Conservation (phyloP, 148 eudicot genomes). For the Oxyria digyna region DNA sequence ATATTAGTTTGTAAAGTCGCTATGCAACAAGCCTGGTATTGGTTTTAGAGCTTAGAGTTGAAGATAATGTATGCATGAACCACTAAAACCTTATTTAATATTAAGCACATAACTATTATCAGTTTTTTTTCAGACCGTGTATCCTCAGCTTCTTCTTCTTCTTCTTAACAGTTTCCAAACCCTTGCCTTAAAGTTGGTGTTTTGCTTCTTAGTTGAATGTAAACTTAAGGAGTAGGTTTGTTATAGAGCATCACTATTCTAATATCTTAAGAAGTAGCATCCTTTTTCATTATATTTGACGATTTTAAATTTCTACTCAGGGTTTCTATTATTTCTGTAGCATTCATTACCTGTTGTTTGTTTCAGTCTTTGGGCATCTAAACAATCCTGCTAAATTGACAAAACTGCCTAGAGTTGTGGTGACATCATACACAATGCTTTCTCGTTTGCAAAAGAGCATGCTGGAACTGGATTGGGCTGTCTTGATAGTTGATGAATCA, state of each 20-base stretch:
- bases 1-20: background rate
- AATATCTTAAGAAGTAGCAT: background rate
- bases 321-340: background rate
- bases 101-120: background rate
- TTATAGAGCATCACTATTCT: background rate
- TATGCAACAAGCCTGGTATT: background rate
- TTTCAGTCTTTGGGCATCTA: slow-evolving; percentile 61
- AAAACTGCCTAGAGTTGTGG: slow-evolving; percentile 70
- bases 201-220: background rate
- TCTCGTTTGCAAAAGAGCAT: slow-evolving; percentile 61
- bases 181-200: too few relatives aligned
- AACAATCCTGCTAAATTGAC: slow-evolving; percentile 65
- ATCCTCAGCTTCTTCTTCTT: background rate
- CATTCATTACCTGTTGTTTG: background rate
- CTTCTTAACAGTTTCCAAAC: too few relatives aligned
- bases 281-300: too few relatives aligned
- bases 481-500: slow-evolving; percentile 89
- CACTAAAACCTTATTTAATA: background rate
- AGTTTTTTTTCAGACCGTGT: background rate
- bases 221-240: background rate
- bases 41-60: background rate
- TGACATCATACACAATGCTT: slow-evolving; percentile 85
- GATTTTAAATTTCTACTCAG: too few relatives aligned
- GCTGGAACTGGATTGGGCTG: slow-evolving; percentile 54
- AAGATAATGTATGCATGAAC: background rate